Evolutionary conservation across 495 filamentous ascomycete genomes (phyloP), one percentile per base, ranked within the genome.

Genomic region (Halenospora varia): DNA sequence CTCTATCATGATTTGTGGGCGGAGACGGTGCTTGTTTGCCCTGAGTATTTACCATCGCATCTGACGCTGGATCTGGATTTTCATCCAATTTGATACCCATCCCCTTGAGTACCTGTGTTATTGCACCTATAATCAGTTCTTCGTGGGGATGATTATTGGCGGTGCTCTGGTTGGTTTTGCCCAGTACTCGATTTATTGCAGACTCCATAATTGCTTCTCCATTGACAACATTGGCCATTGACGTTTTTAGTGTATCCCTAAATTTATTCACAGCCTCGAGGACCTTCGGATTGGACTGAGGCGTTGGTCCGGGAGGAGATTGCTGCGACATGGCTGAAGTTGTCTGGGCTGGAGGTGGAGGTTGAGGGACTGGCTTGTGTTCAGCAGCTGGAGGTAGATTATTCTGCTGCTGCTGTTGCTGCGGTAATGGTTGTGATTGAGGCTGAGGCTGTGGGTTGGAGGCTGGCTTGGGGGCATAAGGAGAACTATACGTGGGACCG

Each of bases 381-480:
- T 25, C n/a, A 25, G 17, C 11, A 35, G 50, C 25, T 23, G 53
- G 41, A n/a, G 25, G 50, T 44, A 29, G 44, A 8, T 42, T 15
- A 23, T 47, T 47, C 35, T 11, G 39, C 26, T n/a, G 22, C n/a
- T 41, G 55, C 44, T 9, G 46, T 17, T 10, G 56, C 6, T 15
- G 20, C 22, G 15, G 24, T 24, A 49, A 44, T 13, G 48, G 51
- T 51, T 53, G 56, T 29, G 25, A 41, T 46, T 48, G 53, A 3
- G 23, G 26, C 15, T 49, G 54, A 45, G 52, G 48, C 10, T 57
- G 47, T 24, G 42, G 47, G 23, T 47, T 19, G 62, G 1, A 19
- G 54, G 52, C 15, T 10, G 61, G 62, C 25, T 66, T 68, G 1
- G 65, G 51, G 24, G 60, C 66, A 51, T 68, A 68, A 9, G 66